Percentiles rank a stretch among this genome's conserved stretches.
These are phyloP conservation scores for Linum usitatissimum DNA, from an alignment of 345 rosid genomes.

Conservation along the genomic window DNA sequence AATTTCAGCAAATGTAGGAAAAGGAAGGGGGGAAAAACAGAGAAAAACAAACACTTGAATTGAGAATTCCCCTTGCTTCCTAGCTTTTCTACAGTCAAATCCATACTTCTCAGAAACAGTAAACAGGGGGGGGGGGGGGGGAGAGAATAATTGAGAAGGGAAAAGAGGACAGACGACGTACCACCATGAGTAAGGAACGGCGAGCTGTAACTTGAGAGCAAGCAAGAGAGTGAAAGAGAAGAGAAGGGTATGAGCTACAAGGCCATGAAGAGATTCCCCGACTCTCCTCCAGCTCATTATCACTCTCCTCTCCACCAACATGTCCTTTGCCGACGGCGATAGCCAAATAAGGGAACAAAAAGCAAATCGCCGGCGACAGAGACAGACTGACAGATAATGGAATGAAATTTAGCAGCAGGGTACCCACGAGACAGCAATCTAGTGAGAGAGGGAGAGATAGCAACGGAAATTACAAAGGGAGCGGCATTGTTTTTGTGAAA, in stretches of 20 bases:
- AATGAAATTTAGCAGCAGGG: neutral
- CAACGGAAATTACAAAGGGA: conserved; percentile 16
- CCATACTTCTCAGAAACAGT: neutral
- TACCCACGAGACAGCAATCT: neutral
- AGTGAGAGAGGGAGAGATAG: neutral
- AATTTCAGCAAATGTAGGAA: conserved; percentile 7
- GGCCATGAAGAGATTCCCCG: conserved; percentile 52
- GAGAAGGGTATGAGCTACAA: conserved; percentile 55
- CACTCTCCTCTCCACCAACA: conserved; percentile 41
- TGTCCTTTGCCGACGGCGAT: neutral
- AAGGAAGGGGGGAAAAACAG: conserved; percentile 5
- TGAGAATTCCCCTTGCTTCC: too few species aligned
- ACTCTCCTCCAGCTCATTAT: conserved; percentile 76
- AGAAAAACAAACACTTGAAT: neutral
- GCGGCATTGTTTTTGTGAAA: neutral
- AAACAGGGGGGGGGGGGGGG: too few species aligned
- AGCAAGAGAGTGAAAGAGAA: conserved; percentile 76
- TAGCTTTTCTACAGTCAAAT: neutral
- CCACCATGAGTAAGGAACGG: conserved; percentile 66
- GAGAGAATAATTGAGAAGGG: neutral
- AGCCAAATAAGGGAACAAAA: neutral
- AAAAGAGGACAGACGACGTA: conserved; percentile 29
- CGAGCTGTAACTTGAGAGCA: conserved; percentile 57
- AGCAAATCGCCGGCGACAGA: neutral
- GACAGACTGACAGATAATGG: neutral